Evolutionary conservation across 805 yeast species (phyloP).

Genomic region (Yarrowia divulgata): DNA sequence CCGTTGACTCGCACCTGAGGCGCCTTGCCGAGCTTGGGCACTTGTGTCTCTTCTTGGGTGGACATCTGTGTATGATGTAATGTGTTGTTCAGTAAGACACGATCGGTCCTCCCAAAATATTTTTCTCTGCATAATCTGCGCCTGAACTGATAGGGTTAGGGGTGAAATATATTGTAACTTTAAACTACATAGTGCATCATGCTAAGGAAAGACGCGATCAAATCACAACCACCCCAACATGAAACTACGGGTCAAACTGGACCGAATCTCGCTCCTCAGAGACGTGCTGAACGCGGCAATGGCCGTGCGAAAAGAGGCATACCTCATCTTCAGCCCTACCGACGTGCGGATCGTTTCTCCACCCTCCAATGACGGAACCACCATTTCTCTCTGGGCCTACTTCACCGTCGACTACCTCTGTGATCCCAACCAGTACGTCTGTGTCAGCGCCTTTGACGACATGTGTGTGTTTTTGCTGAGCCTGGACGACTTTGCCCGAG

Average conservation of each 20-base stretch:
- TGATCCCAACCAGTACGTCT: conserved; percentile 17
- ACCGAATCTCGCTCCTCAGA: conserved; percentile 11
- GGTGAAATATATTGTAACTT: too few species aligned
- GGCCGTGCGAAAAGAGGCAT: conserved; percentile 21
- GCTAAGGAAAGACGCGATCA: too few species aligned
- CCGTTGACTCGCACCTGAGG: conserved; percentile 48
- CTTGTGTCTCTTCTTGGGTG: neutral
- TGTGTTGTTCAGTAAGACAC: too few species aligned
- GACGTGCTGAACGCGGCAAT: conserved; percentile 11
- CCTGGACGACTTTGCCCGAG: conserved; percentile 26
- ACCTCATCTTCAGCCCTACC: conserved; percentile 6
- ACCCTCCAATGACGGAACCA: conserved; percentile 19
- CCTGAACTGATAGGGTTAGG: conserved; percentile 8
- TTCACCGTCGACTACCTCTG: conserved; percentile 15
- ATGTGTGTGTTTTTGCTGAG: conserved; percentile 30
- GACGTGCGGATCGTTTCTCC: conserved; percentile 27
- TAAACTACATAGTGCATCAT: too few species aligned
- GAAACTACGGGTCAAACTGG: conserved; percentile 26
- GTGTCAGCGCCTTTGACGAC: conserved; percentile 17
- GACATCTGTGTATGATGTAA: conserved; percentile 1
- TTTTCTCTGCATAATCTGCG: conserved; percentile 28
- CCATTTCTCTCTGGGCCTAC: conserved; percentile 20
- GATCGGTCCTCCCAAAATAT: neutral
- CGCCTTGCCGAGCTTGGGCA: conserved; percentile 33
- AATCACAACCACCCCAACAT: neutral